Base-by-base conservation (phyloP, 768 basidiomycete species). In the Cantharellus cinnabarinus region DNA sequence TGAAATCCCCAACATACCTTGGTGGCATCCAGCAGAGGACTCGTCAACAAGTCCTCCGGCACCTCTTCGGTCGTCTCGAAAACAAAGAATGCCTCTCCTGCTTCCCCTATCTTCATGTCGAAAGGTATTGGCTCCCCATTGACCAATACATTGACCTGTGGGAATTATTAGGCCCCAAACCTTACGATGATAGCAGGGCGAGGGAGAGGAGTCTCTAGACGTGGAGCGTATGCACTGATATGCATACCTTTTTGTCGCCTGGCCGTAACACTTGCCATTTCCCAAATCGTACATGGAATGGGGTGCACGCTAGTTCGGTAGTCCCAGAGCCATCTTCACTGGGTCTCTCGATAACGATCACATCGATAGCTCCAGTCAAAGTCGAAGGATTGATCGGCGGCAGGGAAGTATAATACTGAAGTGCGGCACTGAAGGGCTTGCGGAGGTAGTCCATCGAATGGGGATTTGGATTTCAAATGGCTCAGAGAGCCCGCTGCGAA, bases 81-180 rank as follows among this genome's bases (percentile, higher is more conserved):
- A 44, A 99, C 85, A 66, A 98, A 98, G 76, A 98, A 99, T 0
- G 93, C 95, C 71, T 99, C 95, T 3, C 95, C 95, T 1, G 95
- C 90, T 60, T 98, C 95, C 44, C 91, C 93, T 62, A 98, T 90
- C 75, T 99, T 98, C 95, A 99, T 99, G 69, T 77, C 78, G 70
- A 88, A 98, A 0, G 94, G 94, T 59, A 91, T 84, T 50, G 77
- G 76, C 64, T 80, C 74, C 44, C 85, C 88, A 71, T 95, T 93
- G 66, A 98, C 82, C 56, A 79, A 79, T 41, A 98, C 79, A 62
- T 82, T 87, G 63, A 98, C 94, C 89, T 91, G 42, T 37, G 7
- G 52, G 10, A 37, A 10, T 14, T 7, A 48, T 48, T 29, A 48
- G 10, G 63, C 14, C 51, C 42, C 53, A 37, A 15, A 42, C n/a